Base-by-base conservation (phyloP, 1,139 yeast genomes). In the Magnusiomyces clavatus region DNA sequence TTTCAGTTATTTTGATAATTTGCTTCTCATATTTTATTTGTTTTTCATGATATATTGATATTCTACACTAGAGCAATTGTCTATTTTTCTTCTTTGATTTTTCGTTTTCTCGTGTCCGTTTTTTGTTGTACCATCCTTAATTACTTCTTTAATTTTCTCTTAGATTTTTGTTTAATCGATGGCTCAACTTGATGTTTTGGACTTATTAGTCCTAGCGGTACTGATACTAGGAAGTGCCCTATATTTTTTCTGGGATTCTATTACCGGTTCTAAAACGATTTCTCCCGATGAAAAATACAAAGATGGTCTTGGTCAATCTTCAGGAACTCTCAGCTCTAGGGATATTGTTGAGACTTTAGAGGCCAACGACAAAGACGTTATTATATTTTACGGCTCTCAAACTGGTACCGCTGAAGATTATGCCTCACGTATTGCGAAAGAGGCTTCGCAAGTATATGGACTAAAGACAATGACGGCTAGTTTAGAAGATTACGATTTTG, bases 371-470 rank as follows among this genome's bases (percentile, higher is more conserved):
- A 90, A 92, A 69, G 83, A 86, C 61, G 83, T 86, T 48, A 74
- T 86, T 43, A 82, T 92, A n/a, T 78, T 92, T 59, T 94, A 78
- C 66, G 97, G 96, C 5, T 90, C 98, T 5, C 99, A 92, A 71
- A 94, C 99, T 12, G 99, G 99, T 59, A 92, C 99, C n/a, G 96
- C 98, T 48, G 98, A 92, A 70, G 98, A 92, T 67, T 92, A 89
- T 63, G 95, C 97, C 19, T 79, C 86, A 60, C 86, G 94, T 67
- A 81, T 89, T 61, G 81, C 96, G 48, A 89, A 89, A 67, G 98
- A 92, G 67, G 81, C 92, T 61, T 80, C 83, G 60, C 76, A 95
- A 31, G 78, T 85, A 66, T 90, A 85, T 66, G 90, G 90, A 46
- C 76, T 92, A 61, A 81, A 82, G 59, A 80, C 94, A 8, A 82